Evolutionary conservation across 2,329 filamentous ascomycete species (phyloP), one percentile per base, ranked within the genome.

Genomic region (Fusarium sp.): DNA sequence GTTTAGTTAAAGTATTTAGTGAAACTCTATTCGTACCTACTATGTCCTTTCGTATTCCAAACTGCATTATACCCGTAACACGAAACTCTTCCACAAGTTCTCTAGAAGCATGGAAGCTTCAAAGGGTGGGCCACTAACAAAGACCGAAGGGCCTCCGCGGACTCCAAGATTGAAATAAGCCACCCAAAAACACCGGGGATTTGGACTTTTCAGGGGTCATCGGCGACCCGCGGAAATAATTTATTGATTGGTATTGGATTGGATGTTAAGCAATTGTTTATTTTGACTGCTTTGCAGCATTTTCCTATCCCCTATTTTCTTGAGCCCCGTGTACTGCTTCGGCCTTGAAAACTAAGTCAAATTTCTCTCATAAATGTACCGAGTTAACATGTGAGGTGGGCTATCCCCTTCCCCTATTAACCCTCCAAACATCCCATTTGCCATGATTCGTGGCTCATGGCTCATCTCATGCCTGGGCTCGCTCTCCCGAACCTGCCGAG

Each of bases 151-250:
- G 60, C 26, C 38, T 45, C 60, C 53, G 60, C 39, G 43, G 47
- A n/a, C 53, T 65, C 60, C 62, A 65, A 65, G 36, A 65, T 65
- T 65, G 45, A 65, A 60, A 64, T 64, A 59, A 26, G 40, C 44
- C 45, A 57, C 26, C 26, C 26, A 28, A 28, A 28, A 11, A 28
- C 26, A 28, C 26, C 12, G 26, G 26, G 23, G 23, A 23, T 23
- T 23, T 23, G 23, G 4, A 11, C 26, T 28, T 11, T 28, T 28
- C 26, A 28, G 26, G 26, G 26, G 26, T 11, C 26, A 28, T 17
- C 32, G 32, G 32, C 17, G n/a, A 34, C 14, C 32, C 32, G 32
- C 32, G 32, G 32, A 34, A 34, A 34, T 34, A 34, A n/a, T 34
- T 7, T 28, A 28, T 8, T n/a, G 14, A 34, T n/a, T 7, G 15